phyloP scores from a whole-genome alignment of 2,329 filamentous ascomycete species.

The Bipolaris oryzae region DNA sequence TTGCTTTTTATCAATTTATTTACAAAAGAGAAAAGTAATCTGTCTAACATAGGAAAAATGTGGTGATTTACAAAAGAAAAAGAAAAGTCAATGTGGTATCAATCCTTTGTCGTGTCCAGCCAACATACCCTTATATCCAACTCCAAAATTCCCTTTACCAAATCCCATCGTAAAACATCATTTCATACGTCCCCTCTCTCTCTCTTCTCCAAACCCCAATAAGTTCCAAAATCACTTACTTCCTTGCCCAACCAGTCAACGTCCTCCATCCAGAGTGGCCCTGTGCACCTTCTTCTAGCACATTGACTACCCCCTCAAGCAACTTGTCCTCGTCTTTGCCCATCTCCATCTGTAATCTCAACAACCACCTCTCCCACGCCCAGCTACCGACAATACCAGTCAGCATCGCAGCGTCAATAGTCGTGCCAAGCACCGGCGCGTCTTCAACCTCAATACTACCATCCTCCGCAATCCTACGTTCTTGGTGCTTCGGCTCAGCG shows the following conservation, averaged over 20 bases:
- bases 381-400: slow-evolving; percentile 84
- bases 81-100: too few species aligned
- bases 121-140: too few species aligned
- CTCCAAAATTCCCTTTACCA: background rate
- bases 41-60: too few species aligned
- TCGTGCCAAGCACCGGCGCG: slow-evolving; percentile 50
- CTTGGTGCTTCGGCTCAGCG: slow-evolving; percentile 35
- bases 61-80: too few species aligned
- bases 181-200: too few species aligned
- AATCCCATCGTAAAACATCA: too few species aligned
- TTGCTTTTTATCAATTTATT: too few species aligned
- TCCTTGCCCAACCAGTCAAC: slow-evolving; percentile 58
- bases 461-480: slow-evolving; percentile 47
- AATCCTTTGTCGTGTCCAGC: too few species aligned
- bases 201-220: too few species aligned
- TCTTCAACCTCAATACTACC: slow-evolving; percentile 40
- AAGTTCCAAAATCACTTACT: slow-evolving; percentile 40
- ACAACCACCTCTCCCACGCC: slow-evolving; percentile 96
- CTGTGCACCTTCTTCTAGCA: slow-evolving; percentile 66
- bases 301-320: slow-evolving; percentile 61
- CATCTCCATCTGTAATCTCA: slow-evolving; percentile 86
- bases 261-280: slow-evolving; percentile 64
- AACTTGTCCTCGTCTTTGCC: slow-evolving; percentile 65
- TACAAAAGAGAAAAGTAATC: too few species aligned
- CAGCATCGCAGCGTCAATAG: slow-evolving; percentile 73